Percentiles rank a stretch among this genome's conserved stretches.
phyloP scores from a whole-genome alignment of 1,284 basidiomycete genomes.

The Leccinum pseudoinsigne region DNA sequence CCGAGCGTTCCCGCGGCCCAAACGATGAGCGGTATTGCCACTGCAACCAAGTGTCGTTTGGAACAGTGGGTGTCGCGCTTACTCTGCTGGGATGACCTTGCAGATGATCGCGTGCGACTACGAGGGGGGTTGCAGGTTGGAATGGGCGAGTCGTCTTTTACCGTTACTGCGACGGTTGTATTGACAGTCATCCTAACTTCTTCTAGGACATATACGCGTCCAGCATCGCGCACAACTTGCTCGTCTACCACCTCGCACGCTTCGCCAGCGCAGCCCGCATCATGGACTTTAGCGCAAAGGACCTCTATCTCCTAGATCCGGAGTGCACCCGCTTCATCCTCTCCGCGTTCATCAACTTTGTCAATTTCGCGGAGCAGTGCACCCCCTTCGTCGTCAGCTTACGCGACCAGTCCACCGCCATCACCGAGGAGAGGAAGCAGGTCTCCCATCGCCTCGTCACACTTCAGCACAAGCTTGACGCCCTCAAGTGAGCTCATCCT shows the following conservation, averaged over 20 bases:
- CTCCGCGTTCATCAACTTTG: slow-evolving; percentile 90
- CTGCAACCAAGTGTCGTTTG: slow-evolving; percentile 75
- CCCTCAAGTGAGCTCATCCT: slow-evolving; percentile 56
- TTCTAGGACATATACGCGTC: slow-evolving; percentile 62
- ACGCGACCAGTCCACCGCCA: slow-evolving; percentile 55
- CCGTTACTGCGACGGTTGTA: slow-evolving; percentile 3
- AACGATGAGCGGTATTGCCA: slow-evolving; percentile 72
- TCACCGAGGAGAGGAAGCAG: slow-evolving; percentile 56
- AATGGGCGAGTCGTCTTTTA: slow-evolving; percentile 63
- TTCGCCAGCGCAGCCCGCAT: slow-evolving; percentile 76
- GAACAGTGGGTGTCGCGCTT: slow-evolving; percentile 53
- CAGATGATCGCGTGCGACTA: slow-evolving; percentile 88
- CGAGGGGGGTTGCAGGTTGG: slow-evolving; percentile 56
- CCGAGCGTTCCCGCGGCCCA: slow-evolving; percentile 32
- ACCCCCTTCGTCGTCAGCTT: slow-evolving; percentile 58
- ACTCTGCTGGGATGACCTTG: slow-evolving; percentile 7
- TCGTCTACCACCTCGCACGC: slow-evolving; percentile 68
- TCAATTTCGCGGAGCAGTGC: slow-evolving; percentile 84
- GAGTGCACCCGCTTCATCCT: slow-evolving; percentile 74
- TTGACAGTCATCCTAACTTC: neutral
- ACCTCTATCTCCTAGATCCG: slow-evolving; percentile 71
- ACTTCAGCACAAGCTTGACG: slow-evolving; percentile 53
- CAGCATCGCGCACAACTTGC: slow-evolving; percentile 57
- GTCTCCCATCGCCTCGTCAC: slow-evolving; percentile 56
- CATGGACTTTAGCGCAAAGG: slow-evolving; percentile 73